Evolutionary conservation across 768 basidiomycete genomes (phyloP).

Genomic region (Hygrophoropsis aurantiaca): DNA sequence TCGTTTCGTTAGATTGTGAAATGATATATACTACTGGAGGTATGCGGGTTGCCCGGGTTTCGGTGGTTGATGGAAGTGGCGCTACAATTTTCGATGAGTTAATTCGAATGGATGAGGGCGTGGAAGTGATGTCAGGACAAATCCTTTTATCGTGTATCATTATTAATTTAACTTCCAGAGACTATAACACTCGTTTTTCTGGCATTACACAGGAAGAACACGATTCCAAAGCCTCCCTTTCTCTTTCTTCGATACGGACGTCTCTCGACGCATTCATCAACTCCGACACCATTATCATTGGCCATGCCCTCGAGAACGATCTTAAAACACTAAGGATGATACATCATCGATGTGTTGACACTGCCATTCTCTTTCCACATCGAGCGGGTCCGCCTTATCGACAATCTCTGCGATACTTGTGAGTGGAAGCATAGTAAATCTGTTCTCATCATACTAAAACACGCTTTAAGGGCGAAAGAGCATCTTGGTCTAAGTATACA

Average conservation of each 20-base stretch:
- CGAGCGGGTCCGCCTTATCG: conserved; percentile 73
- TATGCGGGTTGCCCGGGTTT: conserved; percentile 86
- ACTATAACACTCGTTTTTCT: conserved; percentile 91
- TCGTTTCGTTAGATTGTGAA: conserved; percentile 93
- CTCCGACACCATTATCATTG: conserved; percentile 82
- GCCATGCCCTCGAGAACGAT: conserved; percentile 93
- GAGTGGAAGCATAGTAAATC: conserved; percentile 13
- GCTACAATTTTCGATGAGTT: conserved; percentile 78
- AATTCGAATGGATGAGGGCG: conserved; percentile 77
- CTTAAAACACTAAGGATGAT: conserved; percentile 86
- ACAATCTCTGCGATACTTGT: conserved; percentile 82
- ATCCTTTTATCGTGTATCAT: conserved; percentile 1
- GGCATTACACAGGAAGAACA: conserved; percentile 66
- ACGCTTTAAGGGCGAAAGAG: conserved; percentile 67
- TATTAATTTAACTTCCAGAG: conserved; percentile 44
- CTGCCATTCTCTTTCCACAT: conserved; percentile 86
- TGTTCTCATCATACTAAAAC: conserved; percentile 6
- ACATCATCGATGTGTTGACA: conserved; percentile 85
- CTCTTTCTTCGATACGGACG: conserved; percentile 64
- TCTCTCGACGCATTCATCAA: conserved; percentile 74
- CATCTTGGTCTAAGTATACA: conserved; percentile 83
- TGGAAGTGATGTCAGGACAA: conserved; percentile 67
- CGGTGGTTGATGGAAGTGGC: conserved; percentile 79
- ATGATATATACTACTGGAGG: conserved; percentile 96
- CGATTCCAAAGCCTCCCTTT: conserved; percentile 61